phyloP scores from a whole-genome alignment of 208 protist genomes.

The Lotmaria passim region DNA sequence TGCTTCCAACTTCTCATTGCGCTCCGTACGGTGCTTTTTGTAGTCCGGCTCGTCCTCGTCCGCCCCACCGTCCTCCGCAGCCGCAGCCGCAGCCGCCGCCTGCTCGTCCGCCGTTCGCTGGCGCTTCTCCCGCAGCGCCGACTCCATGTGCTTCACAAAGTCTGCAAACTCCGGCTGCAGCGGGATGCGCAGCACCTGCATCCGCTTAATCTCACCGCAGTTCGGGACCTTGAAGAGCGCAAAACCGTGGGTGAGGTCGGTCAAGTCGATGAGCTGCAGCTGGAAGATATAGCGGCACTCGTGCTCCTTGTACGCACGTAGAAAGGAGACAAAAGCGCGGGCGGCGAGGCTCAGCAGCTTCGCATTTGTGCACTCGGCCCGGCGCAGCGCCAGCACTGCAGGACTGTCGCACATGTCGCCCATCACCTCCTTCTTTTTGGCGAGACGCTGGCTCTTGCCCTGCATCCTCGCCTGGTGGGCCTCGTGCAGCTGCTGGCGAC shows the following conservation, averaged over 20 bases:
- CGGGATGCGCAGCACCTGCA: conserved; percentile 79
- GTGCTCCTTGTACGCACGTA: conserved; percentile 95
- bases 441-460: conserved; percentile 36
- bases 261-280: conserved; percentile 93
- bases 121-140: conserved; percentile 59
- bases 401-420: conserved; percentile 87
- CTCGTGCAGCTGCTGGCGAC: conserved; percentile 66
- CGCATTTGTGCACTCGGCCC: conserved; percentile 53
- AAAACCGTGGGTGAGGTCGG: conserved; percentile 94
- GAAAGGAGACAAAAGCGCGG: conserved; percentile 92
- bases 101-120: conserved; percentile 60
- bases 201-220: conserved; percentile 89
- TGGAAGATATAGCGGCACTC: conserved; percentile 94
- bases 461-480: conserved; percentile 53
- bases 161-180: conserved; percentile 84
- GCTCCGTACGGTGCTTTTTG: conserved; percentile 81
- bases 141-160: conserved; percentile 55
- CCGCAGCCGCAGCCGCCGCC: conserved; percentile 25
- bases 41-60: conserved; percentile 23
- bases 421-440: conserved; percentile 61
- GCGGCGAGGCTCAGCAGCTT: conserved; percentile 82
- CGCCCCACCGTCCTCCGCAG: conserved; percentile 15
- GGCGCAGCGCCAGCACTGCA: conserved; percentile 63
- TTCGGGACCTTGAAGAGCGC: conserved; percentile 91
- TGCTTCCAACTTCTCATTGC: conserved; percentile 85